Percentiles rank a stretch among this genome's conserved stretches.
Evolutionary conservation across 2,329 filamentous ascomycete species (phyloP).

Genomic region (Knufia fluminis): DNA sequence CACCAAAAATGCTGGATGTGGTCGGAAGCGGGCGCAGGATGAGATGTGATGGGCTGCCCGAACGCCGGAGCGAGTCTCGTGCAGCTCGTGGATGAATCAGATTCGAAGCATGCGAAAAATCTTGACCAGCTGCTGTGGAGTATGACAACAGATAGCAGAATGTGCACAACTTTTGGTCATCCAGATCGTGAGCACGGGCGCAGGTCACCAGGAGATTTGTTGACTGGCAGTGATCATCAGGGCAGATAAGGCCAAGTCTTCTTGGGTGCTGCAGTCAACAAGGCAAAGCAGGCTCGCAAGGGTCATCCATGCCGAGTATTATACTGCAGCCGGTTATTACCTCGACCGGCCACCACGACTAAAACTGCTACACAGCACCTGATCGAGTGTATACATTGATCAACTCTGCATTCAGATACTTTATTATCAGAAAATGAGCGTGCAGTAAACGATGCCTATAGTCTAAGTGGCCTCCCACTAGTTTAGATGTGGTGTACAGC

Average conservation of each 20-base stretch:
- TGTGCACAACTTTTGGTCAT: conserved; percentile 1
- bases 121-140: conserved; percentile 1
- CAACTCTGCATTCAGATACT: no score
- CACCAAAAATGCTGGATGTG: neutral
- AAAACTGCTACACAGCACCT: no score
- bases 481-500: no score
- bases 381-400: no score
- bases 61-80: neutral
- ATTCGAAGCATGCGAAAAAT: neutral
- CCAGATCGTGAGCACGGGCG: conserved; percentile 2
- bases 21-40: neutral
- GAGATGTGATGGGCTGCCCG: neutral
- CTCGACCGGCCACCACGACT: no score
- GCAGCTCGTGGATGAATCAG: conserved; percentile 8
- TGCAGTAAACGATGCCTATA: no score
- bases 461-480: no score
- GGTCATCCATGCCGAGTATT: no score
- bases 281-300: neutral
- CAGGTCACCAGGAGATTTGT: neutral
- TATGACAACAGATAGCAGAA: neutral
- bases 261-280: neutral
- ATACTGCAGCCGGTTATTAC: no score
- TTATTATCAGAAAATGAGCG: no score
- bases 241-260: neutral
- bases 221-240: neutral